Evolutionary conservation across 768 basidiomycete species (phyloP).

Genomic region (Mycena filopes): DNA sequence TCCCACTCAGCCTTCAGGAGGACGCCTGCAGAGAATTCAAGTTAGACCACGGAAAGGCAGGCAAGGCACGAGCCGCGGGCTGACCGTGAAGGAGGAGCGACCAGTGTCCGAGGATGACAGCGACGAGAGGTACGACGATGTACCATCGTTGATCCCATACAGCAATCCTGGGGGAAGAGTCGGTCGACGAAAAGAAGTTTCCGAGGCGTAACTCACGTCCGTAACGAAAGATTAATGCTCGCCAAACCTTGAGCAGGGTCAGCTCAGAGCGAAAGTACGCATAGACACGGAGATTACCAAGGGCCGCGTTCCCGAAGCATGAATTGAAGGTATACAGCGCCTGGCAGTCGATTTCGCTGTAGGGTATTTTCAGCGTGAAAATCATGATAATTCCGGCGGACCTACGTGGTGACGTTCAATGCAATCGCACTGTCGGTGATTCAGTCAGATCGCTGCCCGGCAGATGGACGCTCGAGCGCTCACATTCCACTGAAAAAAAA

Average conservation of each 20-base stretch:
- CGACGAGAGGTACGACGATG: constrained; percentile 61
- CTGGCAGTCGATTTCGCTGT: constrained; percentile 69
- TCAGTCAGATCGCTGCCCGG: constrained; percentile 13
- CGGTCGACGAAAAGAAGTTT: constrained; percentile 6
- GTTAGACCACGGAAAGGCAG: neutral
- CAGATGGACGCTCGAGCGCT: constrained; percentile 39
- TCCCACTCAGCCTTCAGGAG: constrained; percentile 70
- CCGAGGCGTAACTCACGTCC: constrained; percentile 60
- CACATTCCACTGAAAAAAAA: constrained; percentile 63
- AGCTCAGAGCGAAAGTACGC: neutral
- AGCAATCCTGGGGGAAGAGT: constrained; percentile 61
- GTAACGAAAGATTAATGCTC: constrained; percentile 74
- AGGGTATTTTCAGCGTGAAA: constrained; percentile 17
- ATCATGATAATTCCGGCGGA: neutral
- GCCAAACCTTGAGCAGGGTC: constrained; percentile 50
- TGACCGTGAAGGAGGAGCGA: constrained; percentile 74
- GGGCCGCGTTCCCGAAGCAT: constrained; percentile 70
- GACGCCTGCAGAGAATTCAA: constrained; percentile 51
- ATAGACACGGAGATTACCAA: constrained; percentile 48
- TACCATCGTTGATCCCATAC: constrained; percentile 72
- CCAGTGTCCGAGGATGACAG: constrained; percentile 77
- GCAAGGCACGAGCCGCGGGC: constrained; percentile 12
- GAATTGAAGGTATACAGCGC: constrained; percentile 75
- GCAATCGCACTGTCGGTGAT: constrained; percentile 57
- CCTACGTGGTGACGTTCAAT: constrained; percentile 65